These are phyloP conservation scores for Lactarius tabidus DNA, from an alignment of 768 basidiomycete genomes.

Conservation along the genomic window DNA sequence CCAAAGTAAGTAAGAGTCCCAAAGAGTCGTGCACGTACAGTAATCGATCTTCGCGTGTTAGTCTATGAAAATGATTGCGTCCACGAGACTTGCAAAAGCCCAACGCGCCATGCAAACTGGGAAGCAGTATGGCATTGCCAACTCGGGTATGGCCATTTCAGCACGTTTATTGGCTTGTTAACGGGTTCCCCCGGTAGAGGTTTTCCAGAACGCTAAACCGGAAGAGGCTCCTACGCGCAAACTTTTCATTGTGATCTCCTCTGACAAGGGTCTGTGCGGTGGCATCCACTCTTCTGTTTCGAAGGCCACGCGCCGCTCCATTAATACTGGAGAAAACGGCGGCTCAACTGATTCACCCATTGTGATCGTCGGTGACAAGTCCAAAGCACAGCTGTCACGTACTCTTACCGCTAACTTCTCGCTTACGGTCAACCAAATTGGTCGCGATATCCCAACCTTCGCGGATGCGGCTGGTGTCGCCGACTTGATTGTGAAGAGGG, in stretches of 20 bases:
- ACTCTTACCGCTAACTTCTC: slow-evolving; percentile 58
- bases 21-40: neutral
- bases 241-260: slow-evolving; percentile 92
- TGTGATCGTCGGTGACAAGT: slow-evolving; percentile 95
- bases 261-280: slow-evolving; percentile 99
- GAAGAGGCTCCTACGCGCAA: slow-evolving; percentile 69
- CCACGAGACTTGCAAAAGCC: slow-evolving; percentile 93
- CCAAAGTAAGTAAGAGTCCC: slow-evolving; percentile 61
- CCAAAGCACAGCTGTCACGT: slow-evolving; percentile 86
- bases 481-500: slow-evolving; percentile 84
- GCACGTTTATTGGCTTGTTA: neutral
- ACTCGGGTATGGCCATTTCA: slow-evolving; percentile 58
- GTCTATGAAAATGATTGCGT: slow-evolving; percentile 99
- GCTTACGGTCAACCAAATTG: slow-evolving; percentile 96
- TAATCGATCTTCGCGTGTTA: slow-evolving; percentile 32
- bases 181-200: slow-evolving; percentile 49
- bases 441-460: slow-evolving; percentile 95
- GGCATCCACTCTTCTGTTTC: slow-evolving; percentile 98
- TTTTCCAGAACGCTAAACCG: slow-evolving; percentile 74
- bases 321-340: slow-evolving; percentile 47
- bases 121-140: slow-evolving; percentile 90
- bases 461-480: slow-evolving; percentile 93
- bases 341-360: slow-evolving; percentile 62
- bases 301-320: slow-evolving; percentile 76
- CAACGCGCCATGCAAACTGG: slow-evolving; percentile 90